Percentiles rank a stretch among this genome's conserved stretches.
phyloP scores from a whole-genome alignment of 163 green algal species.

The Prototheca cutis region DNA sequence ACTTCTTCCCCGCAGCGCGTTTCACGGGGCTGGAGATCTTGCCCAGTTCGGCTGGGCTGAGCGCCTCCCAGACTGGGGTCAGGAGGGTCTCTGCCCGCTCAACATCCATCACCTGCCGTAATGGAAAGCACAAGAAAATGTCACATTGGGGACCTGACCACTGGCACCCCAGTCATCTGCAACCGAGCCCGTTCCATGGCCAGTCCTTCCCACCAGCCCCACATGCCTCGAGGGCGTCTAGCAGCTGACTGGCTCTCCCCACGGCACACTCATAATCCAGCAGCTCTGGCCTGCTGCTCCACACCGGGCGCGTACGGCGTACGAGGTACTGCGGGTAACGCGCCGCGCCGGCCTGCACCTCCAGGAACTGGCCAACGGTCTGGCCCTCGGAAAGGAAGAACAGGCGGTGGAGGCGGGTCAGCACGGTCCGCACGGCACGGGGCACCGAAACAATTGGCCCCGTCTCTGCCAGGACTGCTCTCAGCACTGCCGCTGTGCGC shows the following conservation, averaged over 20 bases:
- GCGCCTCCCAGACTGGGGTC: slow-evolving; percentile 22
- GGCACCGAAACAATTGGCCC: slow-evolving; percentile 32
- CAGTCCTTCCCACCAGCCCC: too few relatives aligned
- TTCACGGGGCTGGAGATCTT: neutral
- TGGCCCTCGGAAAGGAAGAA: slow-evolving; percentile 55
- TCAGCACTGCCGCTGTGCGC: neutral
- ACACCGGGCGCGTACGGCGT: slow-evolving; percentile 30
- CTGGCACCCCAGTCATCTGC: too few relatives aligned
- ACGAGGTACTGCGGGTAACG: slow-evolving; percentile 52
- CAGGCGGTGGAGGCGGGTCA: slow-evolving; percentile 40
- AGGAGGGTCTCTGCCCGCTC: slow-evolving; percentile 23
- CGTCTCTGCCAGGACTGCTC: neutral
- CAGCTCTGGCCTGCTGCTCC: slow-evolving; percentile 35
- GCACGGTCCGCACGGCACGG: neutral
- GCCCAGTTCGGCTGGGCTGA: slow-evolving; percentile 31
- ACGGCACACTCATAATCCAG: slow-evolving; percentile 66
- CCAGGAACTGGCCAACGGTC: slow-evolving; percentile 46
- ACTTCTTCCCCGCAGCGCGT: neutral
- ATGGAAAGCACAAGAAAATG: too few relatives aligned
- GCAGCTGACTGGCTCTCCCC: slow-evolving; percentile 34
- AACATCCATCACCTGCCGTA: too few relatives aligned
- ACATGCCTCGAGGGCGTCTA: slow-evolving; percentile 46
- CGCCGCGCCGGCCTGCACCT: slow-evolving; percentile 34
- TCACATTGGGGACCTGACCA: too few relatives aligned
- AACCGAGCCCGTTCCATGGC: too few relatives aligned